Evolutionary conservation across 108 stramenopile genomes (phyloP).

Genomic region (Fistulifera pelliculosa): DNA sequence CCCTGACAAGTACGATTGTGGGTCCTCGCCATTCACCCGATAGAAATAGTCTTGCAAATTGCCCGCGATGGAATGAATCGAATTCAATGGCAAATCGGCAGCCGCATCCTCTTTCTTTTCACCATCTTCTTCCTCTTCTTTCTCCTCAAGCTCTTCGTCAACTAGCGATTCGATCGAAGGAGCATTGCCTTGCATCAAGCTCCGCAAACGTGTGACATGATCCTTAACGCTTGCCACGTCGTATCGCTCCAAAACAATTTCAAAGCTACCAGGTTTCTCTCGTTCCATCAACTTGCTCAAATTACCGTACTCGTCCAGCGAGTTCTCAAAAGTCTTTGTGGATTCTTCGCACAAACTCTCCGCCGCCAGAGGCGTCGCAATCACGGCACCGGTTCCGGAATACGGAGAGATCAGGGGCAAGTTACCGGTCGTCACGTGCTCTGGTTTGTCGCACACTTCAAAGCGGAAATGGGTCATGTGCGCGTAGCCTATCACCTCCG

Average conservation of each 20-base stretch:
- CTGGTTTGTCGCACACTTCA: slow-evolving; percentile 16
- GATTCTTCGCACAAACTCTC: slow-evolving; percentile 28
- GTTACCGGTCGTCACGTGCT: neutral
- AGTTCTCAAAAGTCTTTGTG: slow-evolving; percentile 12
- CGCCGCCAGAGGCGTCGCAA: slow-evolving; percentile 40
- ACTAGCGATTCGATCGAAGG: slow-evolving; percentile 28
- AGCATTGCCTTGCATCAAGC: slow-evolving; percentile 65
- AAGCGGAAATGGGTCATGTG: slow-evolving; percentile 77
- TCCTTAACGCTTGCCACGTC: slow-evolving; percentile 52
- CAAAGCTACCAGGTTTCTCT: slow-evolving; percentile 43
- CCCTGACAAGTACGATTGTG: slow-evolving; percentile 17
- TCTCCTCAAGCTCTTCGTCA: slow-evolving; percentile 8
- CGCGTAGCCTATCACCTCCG: slow-evolving; percentile 56
- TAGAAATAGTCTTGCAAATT: slow-evolving; percentile 68
- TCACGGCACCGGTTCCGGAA: slow-evolving; percentile 52
- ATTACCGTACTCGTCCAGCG: slow-evolving; percentile 72
- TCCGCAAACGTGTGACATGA: slow-evolving; percentile 47
- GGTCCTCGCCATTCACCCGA: slow-evolving; percentile 62
- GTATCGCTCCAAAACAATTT: slow-evolving; percentile 71
- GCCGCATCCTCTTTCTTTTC: slow-evolving; percentile 8
- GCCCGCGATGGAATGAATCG: slow-evolving; percentile 21
- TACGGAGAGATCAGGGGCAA: slow-evolving; percentile 26
- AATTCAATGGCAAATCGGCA: slow-evolving; percentile 22
- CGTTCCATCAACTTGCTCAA: slow-evolving; percentile 32
- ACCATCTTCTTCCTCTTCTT: slow-evolving; percentile 9